phyloP scores from a whole-genome alignment of 1,284 basidiomycete species.

The Microbotryomycetes sp. region DNA sequence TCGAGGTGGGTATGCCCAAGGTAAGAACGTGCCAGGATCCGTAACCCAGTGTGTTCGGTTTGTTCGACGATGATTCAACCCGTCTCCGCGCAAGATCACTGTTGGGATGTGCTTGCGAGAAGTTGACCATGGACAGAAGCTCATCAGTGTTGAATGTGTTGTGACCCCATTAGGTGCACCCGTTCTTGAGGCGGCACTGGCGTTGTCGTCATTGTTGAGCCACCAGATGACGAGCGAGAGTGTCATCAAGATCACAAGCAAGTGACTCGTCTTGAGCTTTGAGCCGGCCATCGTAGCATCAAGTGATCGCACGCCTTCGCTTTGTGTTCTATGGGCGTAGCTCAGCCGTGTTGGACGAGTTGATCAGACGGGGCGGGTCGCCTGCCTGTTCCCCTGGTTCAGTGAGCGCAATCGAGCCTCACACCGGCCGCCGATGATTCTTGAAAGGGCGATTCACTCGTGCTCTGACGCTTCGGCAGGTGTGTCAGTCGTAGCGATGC shows the following conservation, averaged over 20 bases:
- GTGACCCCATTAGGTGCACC: background rate
- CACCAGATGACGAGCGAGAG: background rate
- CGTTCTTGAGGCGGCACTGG: background rate
- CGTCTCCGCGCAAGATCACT: conserved; percentile 18
- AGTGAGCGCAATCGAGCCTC: no score
- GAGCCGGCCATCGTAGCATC: background rate
- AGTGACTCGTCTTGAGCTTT: background rate
- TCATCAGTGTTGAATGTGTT: conserved; percentile 1
- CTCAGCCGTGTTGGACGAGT: no score
- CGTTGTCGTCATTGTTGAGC: background rate
- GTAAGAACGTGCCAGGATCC: conserved; percentile 14
- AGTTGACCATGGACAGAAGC: conserved; percentile 26
- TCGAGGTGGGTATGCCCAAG: conserved; percentile 20
- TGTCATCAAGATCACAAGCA: background rate
- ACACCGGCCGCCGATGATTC: no score
- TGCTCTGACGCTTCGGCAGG: no score
- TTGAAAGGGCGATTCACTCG: no score
- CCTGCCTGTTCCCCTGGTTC: no score
- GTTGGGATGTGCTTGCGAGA: conserved; percentile 25
- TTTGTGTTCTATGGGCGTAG: no score
- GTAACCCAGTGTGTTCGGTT: conserved; percentile 24
- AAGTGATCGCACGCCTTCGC: no score
- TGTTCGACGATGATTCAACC: background rate
- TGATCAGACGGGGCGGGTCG: no score
- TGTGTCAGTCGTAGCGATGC: no score